Conservation (phyloP, 2,329 filamentous ascomycete genomes). For the Pseudonectria buxi region DNA sequence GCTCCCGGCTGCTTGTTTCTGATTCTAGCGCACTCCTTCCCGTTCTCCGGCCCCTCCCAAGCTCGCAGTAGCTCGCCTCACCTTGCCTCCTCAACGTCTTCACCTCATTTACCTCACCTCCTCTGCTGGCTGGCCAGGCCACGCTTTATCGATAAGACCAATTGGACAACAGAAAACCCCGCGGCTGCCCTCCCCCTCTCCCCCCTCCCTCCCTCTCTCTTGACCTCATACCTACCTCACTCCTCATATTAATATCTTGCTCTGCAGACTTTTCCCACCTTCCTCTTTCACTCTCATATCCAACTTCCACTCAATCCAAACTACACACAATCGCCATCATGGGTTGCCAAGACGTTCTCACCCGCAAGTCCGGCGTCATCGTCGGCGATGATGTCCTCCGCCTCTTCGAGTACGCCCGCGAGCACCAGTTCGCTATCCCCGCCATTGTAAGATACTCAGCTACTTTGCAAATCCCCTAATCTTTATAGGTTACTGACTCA, state of each 20-base stretch:
- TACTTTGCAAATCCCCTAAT: neutral
- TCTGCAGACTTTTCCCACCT: conserved; percentile 15
- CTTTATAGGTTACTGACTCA: conserved; percentile 1
- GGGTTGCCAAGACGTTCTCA: conserved; percentile 37
- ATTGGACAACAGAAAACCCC: conserved; percentile 18
- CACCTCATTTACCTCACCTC: conserved; percentile 1
- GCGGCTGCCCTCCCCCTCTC: conserved; percentile 14
- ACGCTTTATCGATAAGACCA: conserved; percentile 20
- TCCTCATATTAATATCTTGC: conserved; percentile 8
- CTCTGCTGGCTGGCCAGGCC: neutral
- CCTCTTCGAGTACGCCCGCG: conserved; percentile 85
- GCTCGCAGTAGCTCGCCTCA: conserved; percentile 1
- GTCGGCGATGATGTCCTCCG: conserved; percentile 47
- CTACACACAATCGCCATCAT: conserved; percentile 25
- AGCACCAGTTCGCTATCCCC: conserved; percentile 83
- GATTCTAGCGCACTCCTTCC: too few relatives aligned
- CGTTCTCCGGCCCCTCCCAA: too few relatives aligned
- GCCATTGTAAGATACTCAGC: conserved; percentile 52
- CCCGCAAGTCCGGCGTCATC: conserved; percentile 48
- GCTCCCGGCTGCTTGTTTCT: too few relatives aligned
- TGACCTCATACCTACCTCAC: conserved; percentile 9
- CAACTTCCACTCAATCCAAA: conserved; percentile 8
- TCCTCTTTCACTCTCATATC: conserved; percentile 4
- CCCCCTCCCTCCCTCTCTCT: conserved; percentile 10
- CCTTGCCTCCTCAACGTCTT: conserved; percentile 11